Percentiles rank a stretch among this genome's conserved stretches.
phyloP scores from a whole-genome alignment of 192 early-diverging fungal species.

The Rhizophagus sp. region DNA sequence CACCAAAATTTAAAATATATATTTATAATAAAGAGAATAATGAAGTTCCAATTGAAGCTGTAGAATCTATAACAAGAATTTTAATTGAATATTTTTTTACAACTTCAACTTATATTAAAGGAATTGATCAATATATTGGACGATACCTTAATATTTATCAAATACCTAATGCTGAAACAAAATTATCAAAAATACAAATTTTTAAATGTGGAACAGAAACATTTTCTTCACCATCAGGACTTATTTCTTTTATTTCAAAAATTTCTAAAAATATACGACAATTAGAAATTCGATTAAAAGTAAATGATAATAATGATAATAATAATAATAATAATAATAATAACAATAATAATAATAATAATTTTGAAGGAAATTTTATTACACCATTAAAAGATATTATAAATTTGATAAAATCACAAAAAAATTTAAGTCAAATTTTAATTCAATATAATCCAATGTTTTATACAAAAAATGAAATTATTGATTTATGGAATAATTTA shows the following conservation, averaged over 20 bases:
- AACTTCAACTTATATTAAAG: not conserved
- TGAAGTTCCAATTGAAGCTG: not conserved
- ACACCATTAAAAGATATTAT: not conserved
- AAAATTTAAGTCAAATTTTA: not conserved
- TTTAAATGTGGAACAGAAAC: not conserved
- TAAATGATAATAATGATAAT: not conserved
- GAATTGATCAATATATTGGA: not conserved
- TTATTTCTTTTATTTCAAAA: not conserved
- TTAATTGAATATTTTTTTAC: not conserved
- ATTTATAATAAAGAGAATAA: not conserved
- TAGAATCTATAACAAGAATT: not conserved
- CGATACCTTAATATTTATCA: no score
- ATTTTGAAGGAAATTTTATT: not conserved
- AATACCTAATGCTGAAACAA: not conserved
- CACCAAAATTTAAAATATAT: not conserved
- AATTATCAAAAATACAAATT: not conserved
- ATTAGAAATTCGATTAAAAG: not conserved
- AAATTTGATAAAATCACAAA: not conserved
- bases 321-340: no score
- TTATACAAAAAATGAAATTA: not conserved
- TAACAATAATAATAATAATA: not conserved
- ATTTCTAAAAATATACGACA: not conserved
- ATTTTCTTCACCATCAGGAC: not conserved
- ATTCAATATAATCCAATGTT: not conserved
- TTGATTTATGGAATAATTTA: not conserved